Conservation (phyloP, 83 land plant genomes). For the Larix sibirica region DNA sequence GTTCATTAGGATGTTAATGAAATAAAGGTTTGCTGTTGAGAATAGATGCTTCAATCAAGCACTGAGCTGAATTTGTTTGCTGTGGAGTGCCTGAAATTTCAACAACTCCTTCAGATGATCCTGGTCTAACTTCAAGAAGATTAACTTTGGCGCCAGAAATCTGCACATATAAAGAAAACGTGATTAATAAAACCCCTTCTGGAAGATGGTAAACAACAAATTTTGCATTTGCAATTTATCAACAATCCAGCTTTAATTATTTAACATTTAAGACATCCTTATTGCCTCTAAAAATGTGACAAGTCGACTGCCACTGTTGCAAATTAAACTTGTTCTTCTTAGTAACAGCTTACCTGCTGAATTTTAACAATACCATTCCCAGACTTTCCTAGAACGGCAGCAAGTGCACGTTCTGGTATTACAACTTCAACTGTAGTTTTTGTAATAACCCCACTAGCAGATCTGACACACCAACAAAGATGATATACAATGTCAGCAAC, state of each 20-base stretch:
- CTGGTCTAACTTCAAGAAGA: conserved; percentile 52
- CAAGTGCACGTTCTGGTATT: conserved; percentile 57
- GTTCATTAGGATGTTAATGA: background rate
- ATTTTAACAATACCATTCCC: conserved; percentile 61
- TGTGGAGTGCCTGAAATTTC: conserved; percentile 78
- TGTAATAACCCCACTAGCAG: conserved; percentile 51
- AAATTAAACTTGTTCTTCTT: background rate
- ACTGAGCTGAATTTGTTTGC: conserved; percentile 73
- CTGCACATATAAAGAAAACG: conserved; percentile 21
- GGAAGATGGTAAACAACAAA: background rate
- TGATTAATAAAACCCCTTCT: background rate
- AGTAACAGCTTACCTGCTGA: conserved; percentile 47
- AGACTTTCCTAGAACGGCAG: conserved; percentile 48
- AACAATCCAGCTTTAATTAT: background rate
- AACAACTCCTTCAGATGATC: conserved; percentile 42
- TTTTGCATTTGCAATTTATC: background rate
- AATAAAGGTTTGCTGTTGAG: conserved; percentile 48
- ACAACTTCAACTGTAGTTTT: conserved; percentile 71
- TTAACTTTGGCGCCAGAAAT: conserved; percentile 67
- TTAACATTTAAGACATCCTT: background rate
- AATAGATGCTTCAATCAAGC: conserved; percentile 66
- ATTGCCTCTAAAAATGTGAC: background rate
- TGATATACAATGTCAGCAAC: too few relatives aligned
- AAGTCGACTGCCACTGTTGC: background rate
- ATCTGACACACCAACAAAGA: conserved; percentile 18